A percentile compares a stretch with the other conserved stretches of the same genome.
Conservation (phyloP, 2,329 filamentous ascomycete species). For the Alternaria incomplexa region DNA sequence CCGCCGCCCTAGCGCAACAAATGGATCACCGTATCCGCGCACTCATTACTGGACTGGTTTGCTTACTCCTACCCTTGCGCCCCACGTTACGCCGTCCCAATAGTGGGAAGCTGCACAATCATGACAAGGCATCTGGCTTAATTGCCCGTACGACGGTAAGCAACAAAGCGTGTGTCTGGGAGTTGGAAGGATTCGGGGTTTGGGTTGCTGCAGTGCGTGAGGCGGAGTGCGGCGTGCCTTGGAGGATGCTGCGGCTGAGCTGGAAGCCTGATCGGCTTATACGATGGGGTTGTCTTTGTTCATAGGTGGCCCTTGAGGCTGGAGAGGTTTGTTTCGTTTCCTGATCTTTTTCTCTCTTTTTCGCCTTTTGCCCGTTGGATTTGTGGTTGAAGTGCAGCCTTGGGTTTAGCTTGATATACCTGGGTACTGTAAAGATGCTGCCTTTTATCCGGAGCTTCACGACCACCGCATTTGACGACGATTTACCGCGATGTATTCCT, state of each 20-base stretch:
- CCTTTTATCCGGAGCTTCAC: neutral
- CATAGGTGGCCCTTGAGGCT: neutral
- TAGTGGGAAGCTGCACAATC: slow-evolving; percentile 1
- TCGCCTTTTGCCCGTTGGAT: neutral
- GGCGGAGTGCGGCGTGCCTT: slow-evolving; percentile 21
- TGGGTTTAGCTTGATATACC: neutral
- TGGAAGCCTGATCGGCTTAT: slow-evolving; percentile 3
- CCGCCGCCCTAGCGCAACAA: slow-evolving; percentile 2
- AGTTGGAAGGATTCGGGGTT: slow-evolving; percentile 8
- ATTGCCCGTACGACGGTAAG: slow-evolving; percentile 15
- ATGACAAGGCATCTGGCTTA: neutral
- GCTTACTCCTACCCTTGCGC: neutral
- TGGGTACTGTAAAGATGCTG: neutral
- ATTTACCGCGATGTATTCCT: neutral
- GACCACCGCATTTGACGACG: neutral
- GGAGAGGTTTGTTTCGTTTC: neutral
- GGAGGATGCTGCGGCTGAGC: slow-evolving; percentile 11
- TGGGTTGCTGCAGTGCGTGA: slow-evolving; percentile 7
- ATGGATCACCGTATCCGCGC: neutral
- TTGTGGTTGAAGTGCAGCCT: neutral
- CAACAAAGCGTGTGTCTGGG: slow-evolving; percentile 1
- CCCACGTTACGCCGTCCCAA: neutral
- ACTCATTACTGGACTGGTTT: neutral
- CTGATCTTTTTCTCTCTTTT: neutral
- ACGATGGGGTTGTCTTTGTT: neutral